These are phyloP conservation scores for Talaromyces marneffei DNA, from an alignment of 2,329 filamentous ascomycete genomes.

Conservation along the genomic window DNA sequence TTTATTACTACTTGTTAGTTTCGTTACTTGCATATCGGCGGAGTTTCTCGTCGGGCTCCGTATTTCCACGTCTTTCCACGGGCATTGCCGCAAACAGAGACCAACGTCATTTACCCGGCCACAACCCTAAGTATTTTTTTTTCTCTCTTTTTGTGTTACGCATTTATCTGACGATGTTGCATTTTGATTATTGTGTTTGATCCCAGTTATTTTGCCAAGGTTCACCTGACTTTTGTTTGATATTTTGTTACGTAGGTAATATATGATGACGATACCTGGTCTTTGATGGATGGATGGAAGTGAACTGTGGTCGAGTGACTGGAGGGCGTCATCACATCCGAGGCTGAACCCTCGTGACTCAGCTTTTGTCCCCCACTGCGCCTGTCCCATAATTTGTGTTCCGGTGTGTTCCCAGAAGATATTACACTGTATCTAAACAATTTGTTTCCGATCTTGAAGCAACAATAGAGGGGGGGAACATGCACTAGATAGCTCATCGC, in stretches of 20 bases:
- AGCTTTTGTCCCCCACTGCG: not conserved
- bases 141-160: not conserved
- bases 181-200: not conserved
- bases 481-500: not conserved
- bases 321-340: not conserved
- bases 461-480: not conserved
- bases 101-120: not conserved
- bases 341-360: not conserved
- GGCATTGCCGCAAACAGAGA: not conserved
- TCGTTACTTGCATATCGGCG: not conserved
- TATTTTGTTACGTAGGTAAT: not conserved
- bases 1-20: too few relatives aligned
- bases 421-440: not conserved
- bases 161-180: not conserved
- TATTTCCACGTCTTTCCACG: constrained; percentile 2
- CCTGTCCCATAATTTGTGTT: not conserved
- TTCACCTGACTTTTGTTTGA: not conserved
- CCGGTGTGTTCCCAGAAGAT: not conserved
- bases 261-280: not conserved
- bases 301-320: too few relatives aligned
- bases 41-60: not conserved
- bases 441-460: not conserved
- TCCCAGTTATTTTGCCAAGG: not conserved
- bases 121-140: not conserved
- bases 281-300: not conserved